Percentiles rank a stretch among this genome's conserved stretches.
Evolutionary conservation across 2,329 filamentous ascomycete genomes (phyloP).

Genomic region (Neofusicoccum kwambonambiense): DNA sequence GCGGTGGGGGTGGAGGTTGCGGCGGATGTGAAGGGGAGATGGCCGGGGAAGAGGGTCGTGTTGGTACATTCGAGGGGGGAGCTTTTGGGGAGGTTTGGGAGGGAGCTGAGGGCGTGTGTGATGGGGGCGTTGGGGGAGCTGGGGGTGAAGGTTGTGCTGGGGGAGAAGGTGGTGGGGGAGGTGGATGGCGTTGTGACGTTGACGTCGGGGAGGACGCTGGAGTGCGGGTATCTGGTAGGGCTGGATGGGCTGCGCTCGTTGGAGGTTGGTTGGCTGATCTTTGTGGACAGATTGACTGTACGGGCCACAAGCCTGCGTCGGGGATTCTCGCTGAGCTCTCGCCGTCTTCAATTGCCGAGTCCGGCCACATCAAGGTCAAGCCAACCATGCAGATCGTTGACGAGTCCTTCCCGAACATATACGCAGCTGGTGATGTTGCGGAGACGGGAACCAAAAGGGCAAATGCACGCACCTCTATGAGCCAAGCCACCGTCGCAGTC

Average conservation of each 20-base stretch:
- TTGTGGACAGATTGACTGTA: constrained; percentile 54
- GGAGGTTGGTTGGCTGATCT: background rate
- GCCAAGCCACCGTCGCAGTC: constrained; percentile 54
- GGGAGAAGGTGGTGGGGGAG: constrained; percentile 47
- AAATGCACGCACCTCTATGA: constrained; percentile 52
- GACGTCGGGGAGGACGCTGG: constrained; percentile 44
- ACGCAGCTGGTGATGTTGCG: constrained; percentile 64
- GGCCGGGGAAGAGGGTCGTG: constrained; percentile 56
- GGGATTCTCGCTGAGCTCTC: constrained; percentile 47
- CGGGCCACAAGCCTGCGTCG: constrained; percentile 60
- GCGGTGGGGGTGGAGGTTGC: constrained; percentile 42
- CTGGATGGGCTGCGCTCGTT: background rate
- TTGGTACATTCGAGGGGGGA: constrained; percentile 58
- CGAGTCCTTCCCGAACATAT: constrained; percentile 52
- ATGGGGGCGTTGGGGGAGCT: constrained; percentile 46
- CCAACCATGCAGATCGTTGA: constrained; percentile 58
- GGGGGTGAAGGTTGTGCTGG: constrained; percentile 52
- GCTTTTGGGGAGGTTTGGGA: constrained; percentile 54
- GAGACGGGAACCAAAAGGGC: constrained; percentile 52
- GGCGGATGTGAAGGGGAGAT: constrained; percentile 57
- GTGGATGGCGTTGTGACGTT: constrained; percentile 44
- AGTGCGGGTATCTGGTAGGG: constrained; percentile 49
- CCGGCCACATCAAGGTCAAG: constrained; percentile 54
- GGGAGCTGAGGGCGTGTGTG: constrained; percentile 39
- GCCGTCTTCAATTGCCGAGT: constrained; percentile 45